Base-by-base conservation (phyloP, 2,329 filamentous ascomycete genomes). In the Pseudonectria foliicola region DNA sequence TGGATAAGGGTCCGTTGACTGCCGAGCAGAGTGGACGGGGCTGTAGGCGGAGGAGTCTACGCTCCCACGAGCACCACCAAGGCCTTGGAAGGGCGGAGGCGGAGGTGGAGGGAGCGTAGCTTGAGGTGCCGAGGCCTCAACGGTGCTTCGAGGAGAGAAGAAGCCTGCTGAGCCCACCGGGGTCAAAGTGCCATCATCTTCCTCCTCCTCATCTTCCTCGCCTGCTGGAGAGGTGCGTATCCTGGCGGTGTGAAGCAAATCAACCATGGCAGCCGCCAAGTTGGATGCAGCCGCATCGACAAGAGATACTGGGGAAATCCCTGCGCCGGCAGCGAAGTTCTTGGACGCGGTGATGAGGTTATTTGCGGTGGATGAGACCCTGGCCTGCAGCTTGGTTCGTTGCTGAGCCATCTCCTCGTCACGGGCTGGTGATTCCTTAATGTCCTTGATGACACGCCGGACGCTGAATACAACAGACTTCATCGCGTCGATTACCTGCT, bases 341-440 rank as follows among this genome's bases (percentile, higher is more conserved):
- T 93, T 95, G 24, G 86, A 83, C 2, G 90, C 87, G 3, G 90
- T 96, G 52, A 96, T 95, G 38, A 98, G 70, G 54, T 90, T 92
- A 68, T 96, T 96, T 31, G 92, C 89, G 2, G 90, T 94, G 3
- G 83, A 82, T n/a, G 88, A 93, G 3, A 96, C 83, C 39, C 82
- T 82, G 32, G 77, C 74, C 61, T 86, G 93, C 41, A 93, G 71
- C 58, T 82, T 87, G 18, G 70, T 66, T 45, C 79, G 77, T 43
- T 81, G 68, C 44, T 77, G 73, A 25, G 64, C 59, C 18, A 68
- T 43, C 12, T 75, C 67, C 25, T 74, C 74, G 42, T 76, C 73
- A 25, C 63, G 71, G 2, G 68, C 60, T 8, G 66, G 60, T 10
- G 73, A 67, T 30, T 75, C 71, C 34, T 81, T 79, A 18, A 95